Conservation (phyloP, 1,284 basidiomycete species). For the Stereum hirsutum region DNA sequence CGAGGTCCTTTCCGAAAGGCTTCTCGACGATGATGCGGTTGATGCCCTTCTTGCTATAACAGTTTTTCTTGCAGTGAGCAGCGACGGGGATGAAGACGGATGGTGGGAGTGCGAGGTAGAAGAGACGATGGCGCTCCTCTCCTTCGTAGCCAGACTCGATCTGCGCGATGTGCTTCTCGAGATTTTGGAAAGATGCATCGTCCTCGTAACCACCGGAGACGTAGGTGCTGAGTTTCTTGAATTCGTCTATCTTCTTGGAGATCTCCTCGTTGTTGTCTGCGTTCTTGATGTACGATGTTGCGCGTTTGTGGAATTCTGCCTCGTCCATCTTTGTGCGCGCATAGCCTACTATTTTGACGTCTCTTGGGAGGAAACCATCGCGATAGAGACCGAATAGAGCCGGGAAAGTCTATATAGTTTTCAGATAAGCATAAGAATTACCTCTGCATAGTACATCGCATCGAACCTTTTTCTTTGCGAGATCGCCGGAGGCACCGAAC, state of each 20-base stretch:
- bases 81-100: slow-evolving; percentile 88
- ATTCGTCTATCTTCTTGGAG: slow-evolving; percentile 63
- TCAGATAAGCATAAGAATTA: no score
- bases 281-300: slow-evolving; percentile 78
- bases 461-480: slow-evolving; percentile 96
- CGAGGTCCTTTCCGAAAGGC: slow-evolving; percentile 91
- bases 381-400: slow-evolving; percentile 86
- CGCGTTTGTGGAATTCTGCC: slow-evolving; percentile 79
- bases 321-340: slow-evolving; percentile 92
- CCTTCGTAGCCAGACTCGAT: slow-evolving; percentile 67
- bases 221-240: slow-evolving; percentile 76
- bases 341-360: slow-evolving; percentile 87
- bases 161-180: slow-evolving; percentile 69
- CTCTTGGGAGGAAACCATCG: slow-evolving; percentile 73
- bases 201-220: slow-evolving; percentile 86
- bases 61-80: slow-evolving; percentile 73
- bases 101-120: slow-evolving; percentile 93
- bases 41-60: slow-evolving; percentile 63
- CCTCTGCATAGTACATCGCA: no score
- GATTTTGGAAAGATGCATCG: slow-evolving; percentile 63
- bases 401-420: slow-evolving; percentile 72
- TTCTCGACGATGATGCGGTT: slow-evolving; percentile 96
- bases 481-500: slow-evolving; percentile 93
- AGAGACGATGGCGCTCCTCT: slow-evolving; percentile 69
- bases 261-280: slow-evolving; percentile 51